Conservation (phyloP, 371 early-diverging fungal genomes). For the Mucor mucedo region DNA sequence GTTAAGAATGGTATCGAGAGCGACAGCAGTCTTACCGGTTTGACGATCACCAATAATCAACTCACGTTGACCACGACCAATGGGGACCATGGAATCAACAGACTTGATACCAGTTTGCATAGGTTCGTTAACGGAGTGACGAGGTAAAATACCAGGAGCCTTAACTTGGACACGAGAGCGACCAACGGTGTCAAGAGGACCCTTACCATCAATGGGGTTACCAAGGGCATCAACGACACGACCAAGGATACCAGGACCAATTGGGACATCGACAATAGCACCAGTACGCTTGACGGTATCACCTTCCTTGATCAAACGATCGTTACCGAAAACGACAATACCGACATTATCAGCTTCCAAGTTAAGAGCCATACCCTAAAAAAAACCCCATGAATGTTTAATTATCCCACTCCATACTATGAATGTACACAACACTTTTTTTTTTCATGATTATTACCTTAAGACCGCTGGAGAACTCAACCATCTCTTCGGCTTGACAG, state of each 20-base stretch:
- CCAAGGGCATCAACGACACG: slow-evolving; percentile 97
- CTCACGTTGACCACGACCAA: slow-evolving; percentile 98
- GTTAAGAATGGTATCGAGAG: slow-evolving; percentile 95
- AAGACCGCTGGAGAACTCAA: slow-evolving; percentile 96
- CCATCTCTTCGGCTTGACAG: slow-evolving; percentile 98
- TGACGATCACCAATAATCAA: slow-evolving; percentile 98
- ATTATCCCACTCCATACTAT: neutral
- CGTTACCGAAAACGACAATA: slow-evolving; percentile 98
- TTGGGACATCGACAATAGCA: slow-evolving; percentile 95
- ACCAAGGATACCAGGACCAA: slow-evolving; percentile 90
- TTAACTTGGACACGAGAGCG: slow-evolving; percentile 94
- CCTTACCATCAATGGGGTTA: slow-evolving; percentile 98
- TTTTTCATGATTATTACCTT: slow-evolving; percentile 58
- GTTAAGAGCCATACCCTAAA: slow-evolving; percentile 95
- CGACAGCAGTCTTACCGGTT: slow-evolving; percentile 97
- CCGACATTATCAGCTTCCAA: slow-evolving; percentile 98
- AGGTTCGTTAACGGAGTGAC: slow-evolving; percentile 96
- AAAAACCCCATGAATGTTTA: neutral
- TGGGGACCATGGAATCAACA: slow-evolving; percentile 97
- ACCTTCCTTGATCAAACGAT: slow-evolving; percentile 89
- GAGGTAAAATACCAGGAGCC: slow-evolving; percentile 97
- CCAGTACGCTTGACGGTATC: slow-evolving; percentile 97
- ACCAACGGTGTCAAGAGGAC: slow-evolving; percentile 81
- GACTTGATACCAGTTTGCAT: slow-evolving; percentile 99
- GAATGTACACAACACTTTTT: neutral